These are phyloP conservation scores for Conticribra guillardii DNA, from an alignment of 108 stramenopile genomes.

Conservation along the genomic window DNA sequence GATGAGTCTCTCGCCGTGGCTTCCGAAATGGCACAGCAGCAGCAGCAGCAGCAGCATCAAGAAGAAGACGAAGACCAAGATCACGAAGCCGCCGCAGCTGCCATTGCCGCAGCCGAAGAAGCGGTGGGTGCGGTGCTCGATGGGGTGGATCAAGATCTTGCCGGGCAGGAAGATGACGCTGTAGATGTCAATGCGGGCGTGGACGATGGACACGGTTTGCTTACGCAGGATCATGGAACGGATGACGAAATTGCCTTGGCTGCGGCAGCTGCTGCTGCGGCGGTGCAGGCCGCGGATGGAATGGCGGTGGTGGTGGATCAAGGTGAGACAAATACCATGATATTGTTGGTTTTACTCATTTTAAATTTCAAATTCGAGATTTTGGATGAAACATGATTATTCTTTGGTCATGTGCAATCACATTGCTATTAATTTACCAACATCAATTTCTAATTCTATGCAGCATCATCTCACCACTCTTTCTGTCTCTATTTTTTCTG, in stretches of 20 bases:
- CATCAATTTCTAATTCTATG: no score
- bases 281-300: constrained; percentile 42
- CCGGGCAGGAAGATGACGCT: not conserved
- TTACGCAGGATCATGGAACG: no score
- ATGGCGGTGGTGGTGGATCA: constrained; percentile 51
- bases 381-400: no score
- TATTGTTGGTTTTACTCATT: not conserved
- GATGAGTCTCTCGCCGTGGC: not conserved
- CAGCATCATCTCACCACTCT: no score
- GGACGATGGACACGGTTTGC: no score
- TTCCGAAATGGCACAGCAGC: constrained; percentile 13
- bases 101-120: constrained; percentile 8
- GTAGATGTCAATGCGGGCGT: not conserved
- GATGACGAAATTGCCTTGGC: constrained; percentile 37
- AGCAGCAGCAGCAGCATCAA: constrained; percentile 59
- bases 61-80: no score
- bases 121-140: constrained; percentile 33
- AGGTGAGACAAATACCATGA: constrained; percentile 2
- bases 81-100: constrained; percentile 53
- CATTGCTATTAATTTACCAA: no score
- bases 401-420: no score
- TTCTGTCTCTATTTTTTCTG: not conserved
- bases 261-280: constrained; percentile 37
- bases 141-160: not conserved
- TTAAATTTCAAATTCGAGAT: not conserved